Evolutionary conservation across 805 yeast species (phyloP).

Genomic region (Saturnispora galanensis): DNA sequence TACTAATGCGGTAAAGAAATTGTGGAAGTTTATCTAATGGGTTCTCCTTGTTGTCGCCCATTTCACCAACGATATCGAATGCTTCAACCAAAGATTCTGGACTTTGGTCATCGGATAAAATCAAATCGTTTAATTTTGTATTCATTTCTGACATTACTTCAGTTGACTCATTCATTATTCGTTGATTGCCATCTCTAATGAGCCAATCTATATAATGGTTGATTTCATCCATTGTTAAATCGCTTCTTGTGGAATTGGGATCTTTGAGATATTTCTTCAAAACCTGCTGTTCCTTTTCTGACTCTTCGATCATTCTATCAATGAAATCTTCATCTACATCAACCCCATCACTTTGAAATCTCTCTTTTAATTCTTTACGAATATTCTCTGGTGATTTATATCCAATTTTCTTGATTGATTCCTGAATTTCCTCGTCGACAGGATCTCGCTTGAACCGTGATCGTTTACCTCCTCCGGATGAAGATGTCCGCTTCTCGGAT

Average conservation of each 20-base stretch:
- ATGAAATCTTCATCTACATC: conserved; percentile 25
- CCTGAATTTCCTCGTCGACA: neutral
- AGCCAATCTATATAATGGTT: conserved; percentile 21
- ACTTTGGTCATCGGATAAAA: conserved; percentile 6
- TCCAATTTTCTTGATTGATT: neutral
- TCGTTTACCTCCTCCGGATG: too few species aligned
- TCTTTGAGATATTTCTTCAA: conserved; percentile 11
- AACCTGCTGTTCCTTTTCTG: conserved; percentile 16
- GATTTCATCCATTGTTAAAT: conserved; percentile 17
- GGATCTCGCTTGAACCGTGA: too few species aligned
- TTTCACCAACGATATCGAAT: conserved; percentile 14
- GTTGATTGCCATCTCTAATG: conserved; percentile 17
- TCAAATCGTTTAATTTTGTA: conserved; percentile 11
- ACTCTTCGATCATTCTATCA: conserved; percentile 19
- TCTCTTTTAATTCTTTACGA: conserved; percentile 17
- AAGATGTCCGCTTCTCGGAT: too few species aligned
- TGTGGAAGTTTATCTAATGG: conserved; percentile 20
- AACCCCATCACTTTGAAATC: conserved; percentile 19
- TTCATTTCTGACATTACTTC: conserved; percentile 8
- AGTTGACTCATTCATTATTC: conserved; percentile 11
- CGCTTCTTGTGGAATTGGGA: conserved; percentile 11
- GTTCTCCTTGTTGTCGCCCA: conserved; percentile 15
- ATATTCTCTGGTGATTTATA: conserved; percentile 22
- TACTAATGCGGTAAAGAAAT: conserved; percentile 17
- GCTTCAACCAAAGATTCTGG: conserved; percentile 20